A percentile compares a stretch with the other conserved stretches of the same genome.
Evolutionary conservation across 2,329 filamentous ascomycete genomes (phyloP).

Genomic region (Septoria petroselini): DNA sequence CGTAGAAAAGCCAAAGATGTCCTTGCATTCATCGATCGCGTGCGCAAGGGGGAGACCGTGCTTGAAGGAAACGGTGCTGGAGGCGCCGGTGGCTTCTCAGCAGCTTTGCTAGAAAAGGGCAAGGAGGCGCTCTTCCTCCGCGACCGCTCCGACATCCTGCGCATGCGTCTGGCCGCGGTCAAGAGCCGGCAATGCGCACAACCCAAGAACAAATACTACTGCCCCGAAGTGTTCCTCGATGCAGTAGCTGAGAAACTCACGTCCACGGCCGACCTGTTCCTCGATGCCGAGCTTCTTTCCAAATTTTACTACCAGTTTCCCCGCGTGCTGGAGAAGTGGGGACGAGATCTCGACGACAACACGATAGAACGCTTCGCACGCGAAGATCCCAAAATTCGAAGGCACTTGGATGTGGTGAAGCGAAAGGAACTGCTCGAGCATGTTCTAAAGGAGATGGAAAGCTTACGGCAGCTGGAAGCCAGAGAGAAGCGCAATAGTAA

Average conservation of each 20-base stretch:
- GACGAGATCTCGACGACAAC: conserved; percentile 65
- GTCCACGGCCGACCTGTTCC: conserved; percentile 89
- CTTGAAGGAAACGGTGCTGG: conserved; percentile 77
- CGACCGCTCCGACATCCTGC: conserved; percentile 84
- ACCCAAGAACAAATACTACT: conserved; percentile 90
- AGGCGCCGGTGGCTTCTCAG: conserved; percentile 90
- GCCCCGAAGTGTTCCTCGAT: conserved; percentile 96
- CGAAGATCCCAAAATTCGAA: conserved; percentile 84
- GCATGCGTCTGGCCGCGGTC: conserved; percentile 81
- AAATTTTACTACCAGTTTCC: conserved; percentile 98
- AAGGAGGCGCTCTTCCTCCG: conserved; percentile 92
- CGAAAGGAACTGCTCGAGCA: conserved; percentile 91
- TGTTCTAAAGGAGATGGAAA: conserved; percentile 93
- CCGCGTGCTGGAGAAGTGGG: conserved; percentile 79
- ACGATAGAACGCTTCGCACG: conserved; percentile 88
- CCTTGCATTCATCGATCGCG: conserved; percentile 84
- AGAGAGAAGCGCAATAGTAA: conserved; percentile 58
- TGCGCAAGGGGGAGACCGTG: conserved; percentile 77
- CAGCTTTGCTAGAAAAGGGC: conserved; percentile 72
- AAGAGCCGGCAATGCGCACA: conserved; percentile 85
- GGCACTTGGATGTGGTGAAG: conserved; percentile 86
- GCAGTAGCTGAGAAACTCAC: conserved; percentile 93
- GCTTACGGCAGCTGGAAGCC: conserved; percentile 77
- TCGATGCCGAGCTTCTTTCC: conserved; percentile 92
- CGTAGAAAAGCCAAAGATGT: conserved; percentile 85